Base-by-base conservation (phyloP, 2,329 filamentous ascomycete genomes). In the Colletotrichum plurivorum region DNA sequence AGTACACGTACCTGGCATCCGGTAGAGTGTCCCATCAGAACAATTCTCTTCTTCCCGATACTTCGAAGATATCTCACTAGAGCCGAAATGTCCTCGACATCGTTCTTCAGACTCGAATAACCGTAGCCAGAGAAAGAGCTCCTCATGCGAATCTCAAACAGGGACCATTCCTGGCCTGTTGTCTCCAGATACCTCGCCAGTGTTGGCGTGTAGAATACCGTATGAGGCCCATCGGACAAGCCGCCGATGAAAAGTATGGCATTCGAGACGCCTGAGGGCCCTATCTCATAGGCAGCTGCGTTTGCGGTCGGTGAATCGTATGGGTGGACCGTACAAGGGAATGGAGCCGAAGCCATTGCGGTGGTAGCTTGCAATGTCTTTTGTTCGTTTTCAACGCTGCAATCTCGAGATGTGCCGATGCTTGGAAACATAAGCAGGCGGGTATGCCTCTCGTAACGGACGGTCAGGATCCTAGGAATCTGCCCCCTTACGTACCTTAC, bases 191-290 rank as follows among this genome's bases (percentile, higher is more conserved):
- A 77, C 46, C 78, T 76, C 15, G 87, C 84, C 63, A 90, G 78
- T 1, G 77, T 75, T 5, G 83, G 82, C 55, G 84, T 81, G 69
- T 92, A 93, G 1, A 84, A 81, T 9, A 92, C 85, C 0, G 89
- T 90, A 71, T 92, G 88, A 67, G 92, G 88, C 2, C 91, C 91
- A 77, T 94, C 92, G 45, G 86, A 86, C 16, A 94, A 86, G 43
- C 92, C 92, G 70, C 90, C 91, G 71, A 94, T 85, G 80, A 92
- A 92, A 69, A 94, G 78, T 62, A 94, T 78, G 3, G 89, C 90
- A 78, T 93, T 89, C 57, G 77, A 81, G 66, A 82, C 78, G 48
- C 78, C 74, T 12, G 73, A 49, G 16, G 77, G 75, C 25, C 85
- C 84, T 18, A 80, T 74, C 73, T 88, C 85, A 71, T 87, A 88